Conservation (phyloP, 2,329 filamentous ascomycete genomes). For the Pseudocercospora eumusae region DNA sequence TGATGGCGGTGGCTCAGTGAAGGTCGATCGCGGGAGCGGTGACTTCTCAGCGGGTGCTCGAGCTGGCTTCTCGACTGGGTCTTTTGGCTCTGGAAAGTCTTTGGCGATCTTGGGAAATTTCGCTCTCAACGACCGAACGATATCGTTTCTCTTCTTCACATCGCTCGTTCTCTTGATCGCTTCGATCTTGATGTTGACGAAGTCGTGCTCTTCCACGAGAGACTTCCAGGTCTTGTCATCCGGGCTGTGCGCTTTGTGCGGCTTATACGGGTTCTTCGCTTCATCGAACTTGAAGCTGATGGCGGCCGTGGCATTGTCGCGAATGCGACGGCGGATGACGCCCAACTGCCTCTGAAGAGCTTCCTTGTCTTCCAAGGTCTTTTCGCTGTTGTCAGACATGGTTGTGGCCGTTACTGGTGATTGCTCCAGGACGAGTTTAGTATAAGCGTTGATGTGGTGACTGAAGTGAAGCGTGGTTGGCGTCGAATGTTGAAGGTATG, state of each 20-base stretch:
- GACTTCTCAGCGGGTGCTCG: not conserved
- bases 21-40: not conserved
- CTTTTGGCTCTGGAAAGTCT: conserved; percentile 5
- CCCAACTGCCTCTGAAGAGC: not conserved
- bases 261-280: conserved; percentile 11
- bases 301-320: conserved; percentile 11
- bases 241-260: not conserved
- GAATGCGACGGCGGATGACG: conserved; percentile 10
- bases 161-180: conserved; percentile 2
- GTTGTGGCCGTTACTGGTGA: not conserved
- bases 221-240: not conserved
- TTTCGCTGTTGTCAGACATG: not conserved
- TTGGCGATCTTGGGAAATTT: conserved; percentile 13
- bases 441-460: not conserved
- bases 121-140: conserved; percentile 6
- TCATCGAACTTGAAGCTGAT: conserved; percentile 2
- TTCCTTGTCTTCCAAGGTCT: not conserved
- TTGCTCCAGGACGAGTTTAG: not conserved
- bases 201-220: conserved; percentile 9
- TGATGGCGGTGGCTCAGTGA: not conserved
- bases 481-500: not conserved
- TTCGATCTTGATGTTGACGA: conserved; percentile 11
- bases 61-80: conserved; percentile 3
- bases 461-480: not conserved
- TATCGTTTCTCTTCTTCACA: conserved; percentile 1